Percentiles rank a stretch among this genome's conserved stretches.
Evolutionary conservation across 2,329 filamentous ascomycete species (phyloP).

Genomic region (Epichloe aotearoae): DNA sequence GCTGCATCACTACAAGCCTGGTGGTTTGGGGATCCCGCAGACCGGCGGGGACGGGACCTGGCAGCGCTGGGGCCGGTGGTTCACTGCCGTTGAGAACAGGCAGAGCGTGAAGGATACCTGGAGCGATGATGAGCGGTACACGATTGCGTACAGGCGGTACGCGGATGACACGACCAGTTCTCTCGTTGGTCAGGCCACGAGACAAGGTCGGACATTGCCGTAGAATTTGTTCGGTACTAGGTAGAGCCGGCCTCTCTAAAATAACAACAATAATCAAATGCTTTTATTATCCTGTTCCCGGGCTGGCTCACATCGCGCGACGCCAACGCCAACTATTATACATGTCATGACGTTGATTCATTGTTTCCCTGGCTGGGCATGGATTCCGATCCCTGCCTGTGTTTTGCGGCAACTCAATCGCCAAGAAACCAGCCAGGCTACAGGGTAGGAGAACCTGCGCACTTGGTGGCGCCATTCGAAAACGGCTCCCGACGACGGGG

Average conservation of each 20-base stretch:
- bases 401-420: too few relatives aligned
- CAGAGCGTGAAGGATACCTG: conserved; percentile 53
- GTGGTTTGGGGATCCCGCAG: conserved; percentile 33
- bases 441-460: not conserved
- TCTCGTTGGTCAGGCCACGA: conserved; percentile 46
- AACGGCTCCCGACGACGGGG: too few relatives aligned
- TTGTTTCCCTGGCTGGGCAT: not conserved
- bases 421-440: not conserved
- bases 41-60: conserved; percentile 45
- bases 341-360: too few relatives aligned
- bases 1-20: conserved; percentile 60
- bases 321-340: too few relatives aligned
- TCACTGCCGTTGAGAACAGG: conserved; percentile 42
- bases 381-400: too few relatives aligned
- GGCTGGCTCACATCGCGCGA: too few relatives aligned
- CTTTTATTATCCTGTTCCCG: too few relatives aligned
- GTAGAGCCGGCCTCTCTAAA: not conserved
- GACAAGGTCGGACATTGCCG: conserved; percentile 49
- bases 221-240: not conserved
- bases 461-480: not conserved
- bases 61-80: conserved; percentile 53
- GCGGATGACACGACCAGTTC: conserved; percentile 52
- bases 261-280: too few relatives aligned
- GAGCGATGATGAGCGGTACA: conserved; percentile 54
- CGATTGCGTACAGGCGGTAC: conserved; percentile 55